A percentile compares a stretch with the other conserved stretches of the same genome.
These are phyloP conservation scores for Tolypocladium tundrense DNA, from an alignment of 2,329 filamentous ascomycete species.

Conservation along the genomic window DNA sequence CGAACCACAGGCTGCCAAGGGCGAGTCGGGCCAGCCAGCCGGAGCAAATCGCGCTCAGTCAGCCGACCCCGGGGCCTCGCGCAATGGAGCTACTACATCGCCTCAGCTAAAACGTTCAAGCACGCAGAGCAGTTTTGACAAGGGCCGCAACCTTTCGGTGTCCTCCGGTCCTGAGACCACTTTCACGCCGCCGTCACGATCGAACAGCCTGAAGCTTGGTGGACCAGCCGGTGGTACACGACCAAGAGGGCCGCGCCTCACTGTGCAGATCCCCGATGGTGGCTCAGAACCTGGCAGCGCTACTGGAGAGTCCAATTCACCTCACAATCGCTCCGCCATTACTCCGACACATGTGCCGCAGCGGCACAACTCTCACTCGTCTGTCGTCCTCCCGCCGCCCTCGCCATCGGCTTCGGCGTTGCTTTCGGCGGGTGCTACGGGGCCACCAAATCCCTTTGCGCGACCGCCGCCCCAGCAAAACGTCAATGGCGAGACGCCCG, in stretches of 20 bases:
- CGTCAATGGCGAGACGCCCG: constrained; percentile 54
- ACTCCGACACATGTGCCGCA: constrained; percentile 45
- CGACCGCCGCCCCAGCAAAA: constrained; percentile 67
- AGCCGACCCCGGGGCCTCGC: constrained; percentile 49
- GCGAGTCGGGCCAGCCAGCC: constrained; percentile 20
- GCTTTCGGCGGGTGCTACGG: constrained; percentile 80
- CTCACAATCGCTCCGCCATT: constrained; percentile 45
- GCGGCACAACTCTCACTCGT: constrained; percentile 47
- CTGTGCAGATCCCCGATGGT: constrained; percentile 91
- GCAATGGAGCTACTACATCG: constrained; percentile 42
- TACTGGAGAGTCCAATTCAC: constrained; percentile 59
- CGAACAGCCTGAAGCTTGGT: constrained; percentile 61
- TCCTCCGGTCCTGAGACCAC: constrained; percentile 54
- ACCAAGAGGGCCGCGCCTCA: constrained; percentile 69
- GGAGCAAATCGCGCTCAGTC: constrained; percentile 47
- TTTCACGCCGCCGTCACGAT: constrained; percentile 62
- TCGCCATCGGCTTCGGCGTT: constrained; percentile 81
- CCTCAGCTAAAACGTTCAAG: constrained; percentile 42
- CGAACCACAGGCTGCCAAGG: constrained; percentile 32
- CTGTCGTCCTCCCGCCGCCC: constrained; percentile 79
- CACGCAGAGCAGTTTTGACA: constrained; percentile 34
- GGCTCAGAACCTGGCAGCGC: constrained; percentile 67
- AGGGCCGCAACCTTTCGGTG: constrained; percentile 38
- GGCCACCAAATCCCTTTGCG: constrained; percentile 92
- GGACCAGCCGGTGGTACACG: constrained; percentile 50